Evolutionary conservation across 352 stramenopile species (phyloP), one percentile per base, ranked within the genome.

Genomic region (Phytophthora ramorum): DNA sequence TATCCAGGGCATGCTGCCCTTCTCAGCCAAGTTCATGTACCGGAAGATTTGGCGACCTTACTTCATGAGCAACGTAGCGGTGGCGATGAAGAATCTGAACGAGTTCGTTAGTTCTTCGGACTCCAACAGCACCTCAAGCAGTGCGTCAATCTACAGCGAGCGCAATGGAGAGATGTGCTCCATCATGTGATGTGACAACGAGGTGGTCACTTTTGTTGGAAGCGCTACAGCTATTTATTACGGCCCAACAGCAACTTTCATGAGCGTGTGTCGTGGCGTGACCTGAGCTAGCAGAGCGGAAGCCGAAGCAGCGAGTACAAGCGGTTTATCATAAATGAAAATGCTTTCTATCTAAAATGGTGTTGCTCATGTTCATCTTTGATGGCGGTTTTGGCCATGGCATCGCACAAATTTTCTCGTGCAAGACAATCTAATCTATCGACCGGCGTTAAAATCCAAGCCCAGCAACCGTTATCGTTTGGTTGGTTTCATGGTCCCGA

Each of bases 41-140:
- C 84, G 85, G 59, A 91, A 92, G 69, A 74, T 95, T 53, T 95
- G 87, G 85, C 81, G 79, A 17, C 87, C 84, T 7, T 95, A 91
- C 68, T 95, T 93, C 58, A 86, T 89, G 70, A 84, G 53, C 63
- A 91, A 95, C 54, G 79, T 95, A 26, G 84, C 83, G 1, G 75
- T 87, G 28, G 80, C 83, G 2, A 93, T 95, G 83, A 90, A 90
- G 45, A 90, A 89, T 68, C 61, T 95, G 20, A 85, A 91, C 69
- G 80, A 93, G 66, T 91, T 91, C 58, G 82, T 76, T 7, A 68
- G 73, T 44, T 50, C 47, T 26, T 17, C 59, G 3, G 59, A 66
- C 22, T 73, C 65, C 2, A 67, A 35, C 61, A 66, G 43, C 58
- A 75, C 48, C 47, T 56, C 48, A 16, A 62, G 50, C 48, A 70